Conservation (phyloP, 768 basidiomycete species). For the Mycena indigotica region DNA sequence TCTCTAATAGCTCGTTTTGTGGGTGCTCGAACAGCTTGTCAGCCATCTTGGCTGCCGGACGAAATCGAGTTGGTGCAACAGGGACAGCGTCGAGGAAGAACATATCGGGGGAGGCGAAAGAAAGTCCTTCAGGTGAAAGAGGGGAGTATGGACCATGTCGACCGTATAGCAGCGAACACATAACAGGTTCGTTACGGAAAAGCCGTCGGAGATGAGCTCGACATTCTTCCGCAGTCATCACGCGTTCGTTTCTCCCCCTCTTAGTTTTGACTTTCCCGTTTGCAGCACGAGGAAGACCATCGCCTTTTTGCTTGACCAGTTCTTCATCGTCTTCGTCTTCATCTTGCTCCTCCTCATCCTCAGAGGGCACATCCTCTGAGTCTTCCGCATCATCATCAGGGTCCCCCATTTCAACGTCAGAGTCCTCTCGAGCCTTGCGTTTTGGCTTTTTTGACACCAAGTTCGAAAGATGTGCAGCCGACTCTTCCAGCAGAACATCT, state of each 20-base stretch:
- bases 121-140: constrained; percentile 59
- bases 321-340: constrained; percentile 54
- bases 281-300: constrained; percentile 64
- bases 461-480: constrained; percentile 33
- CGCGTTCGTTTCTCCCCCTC: constrained; percentile 86
- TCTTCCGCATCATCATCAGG: constrained; percentile 51
- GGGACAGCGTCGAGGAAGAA: constrained; percentile 95
- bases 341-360: constrained; percentile 49
- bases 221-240: constrained; percentile 89
- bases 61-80: constrained; percentile 93
- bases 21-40: constrained; percentile 95
- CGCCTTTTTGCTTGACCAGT: constrained; percentile 24
- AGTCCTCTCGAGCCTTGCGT: constrained; percentile 35
- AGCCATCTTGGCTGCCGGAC: constrained; percentile 89
- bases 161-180: constrained; percentile 88
- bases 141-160: constrained; percentile 85
- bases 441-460: constrained; percentile 23
- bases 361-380: constrained; percentile 31
- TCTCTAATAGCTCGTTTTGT: constrained; percentile 88
- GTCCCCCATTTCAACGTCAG: constrained; percentile 54
- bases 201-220: constrained; percentile 89
- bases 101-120: constrained; percentile 84
- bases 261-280: constrained; percentile 76
- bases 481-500: constrained; percentile 68
- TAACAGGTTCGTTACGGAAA: constrained; percentile 78